These are phyloP conservation scores for Magnusiomyces starmeri DNA, from an alignment of 1,139 yeast genomes.

Conservation along the genomic window DNA sequence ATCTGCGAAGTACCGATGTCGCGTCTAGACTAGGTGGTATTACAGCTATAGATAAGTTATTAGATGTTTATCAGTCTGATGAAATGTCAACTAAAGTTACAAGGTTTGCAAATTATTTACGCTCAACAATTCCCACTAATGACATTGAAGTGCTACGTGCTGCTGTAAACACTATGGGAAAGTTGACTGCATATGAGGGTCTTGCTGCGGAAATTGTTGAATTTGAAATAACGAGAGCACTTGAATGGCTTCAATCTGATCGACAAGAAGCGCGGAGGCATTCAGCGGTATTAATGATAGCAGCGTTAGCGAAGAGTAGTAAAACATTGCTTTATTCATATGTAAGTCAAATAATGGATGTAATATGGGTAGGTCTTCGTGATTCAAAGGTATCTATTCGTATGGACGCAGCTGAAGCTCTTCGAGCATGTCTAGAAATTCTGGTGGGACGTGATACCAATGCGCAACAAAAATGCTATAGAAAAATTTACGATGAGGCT, in stretches of 20 bases:
- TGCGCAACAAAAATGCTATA: slow-evolving; percentile 67
- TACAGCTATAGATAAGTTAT: slow-evolving; percentile 79
- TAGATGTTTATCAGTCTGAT: slow-evolving; percentile 66
- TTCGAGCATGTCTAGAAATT: slow-evolving; percentile 70
- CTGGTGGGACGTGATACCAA: slow-evolving; percentile 73
- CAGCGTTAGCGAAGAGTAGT: slow-evolving; percentile 79
- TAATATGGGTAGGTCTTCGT: slow-evolving; percentile 80
- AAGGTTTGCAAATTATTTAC: slow-evolving; percentile 77
- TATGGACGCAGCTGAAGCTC: slow-evolving; percentile 75
- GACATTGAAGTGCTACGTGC: slow-evolving; percentile 79
- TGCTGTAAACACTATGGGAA: slow-evolving; percentile 83
- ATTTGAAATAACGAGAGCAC: slow-evolving; percentile 78
- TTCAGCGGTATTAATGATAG: slow-evolving; percentile 80
- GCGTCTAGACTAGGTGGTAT: slow-evolving; percentile 82
- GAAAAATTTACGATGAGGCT: slow-evolving; percentile 58
- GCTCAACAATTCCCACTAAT: slow-evolving; percentile 72
- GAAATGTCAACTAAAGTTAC: slow-evolving; percentile 87
- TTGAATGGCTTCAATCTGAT: slow-evolving; percentile 84
- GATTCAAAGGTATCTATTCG: slow-evolving; percentile 72
- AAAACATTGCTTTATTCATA: slow-evolving; percentile 78
- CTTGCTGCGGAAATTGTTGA: slow-evolving; percentile 89
- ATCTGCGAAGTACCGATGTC: slow-evolving; percentile 67
- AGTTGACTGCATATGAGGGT: slow-evolving; percentile 83
- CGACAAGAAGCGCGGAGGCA: slow-evolving; percentile 76
- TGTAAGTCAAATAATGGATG: slow-evolving; percentile 69